phyloP scores from a whole-genome alignment of 2,329 filamentous ascomycete species.

The Aspergillus sp. region DNA sequence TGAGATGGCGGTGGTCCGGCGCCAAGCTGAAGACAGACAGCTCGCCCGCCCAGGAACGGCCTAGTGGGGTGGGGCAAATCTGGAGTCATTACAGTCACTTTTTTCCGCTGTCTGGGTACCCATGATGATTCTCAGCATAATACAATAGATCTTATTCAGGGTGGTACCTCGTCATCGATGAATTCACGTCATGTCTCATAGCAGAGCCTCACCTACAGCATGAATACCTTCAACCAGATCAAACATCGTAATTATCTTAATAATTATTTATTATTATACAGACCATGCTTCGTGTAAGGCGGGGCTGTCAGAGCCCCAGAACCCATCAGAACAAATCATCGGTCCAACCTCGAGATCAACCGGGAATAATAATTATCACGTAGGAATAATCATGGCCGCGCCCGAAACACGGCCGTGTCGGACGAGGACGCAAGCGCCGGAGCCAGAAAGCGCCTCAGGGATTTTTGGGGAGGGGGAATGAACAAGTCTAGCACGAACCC shows the following conservation, averaged over 20 bases:
- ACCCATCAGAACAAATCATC: not conserved
- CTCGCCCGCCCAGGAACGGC: conserved; percentile 25
- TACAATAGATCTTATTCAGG: too few species aligned
- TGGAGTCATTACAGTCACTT: conserved; percentile 28
- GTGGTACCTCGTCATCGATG: too few species aligned
- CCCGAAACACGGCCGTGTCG: conserved; percentile 22
- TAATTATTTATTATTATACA: too few species aligned
- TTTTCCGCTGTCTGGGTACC: conserved; percentile 19
- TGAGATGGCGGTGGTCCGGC: conserved; percentile 25
- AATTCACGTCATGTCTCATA: too few species aligned
- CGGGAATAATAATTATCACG: not conserved
- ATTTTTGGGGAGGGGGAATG: conserved; percentile 10
- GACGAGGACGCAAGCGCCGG: conserved; percentile 23
- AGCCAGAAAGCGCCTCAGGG: conserved; percentile 20
- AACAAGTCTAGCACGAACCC: conserved; percentile 25
- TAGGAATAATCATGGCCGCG: not conserved
- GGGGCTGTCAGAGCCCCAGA: too few species aligned
- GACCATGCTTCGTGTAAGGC: too few species aligned
- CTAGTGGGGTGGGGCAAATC: conserved; percentile 25
- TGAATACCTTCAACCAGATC: too few species aligned
- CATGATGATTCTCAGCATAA: too few species aligned
- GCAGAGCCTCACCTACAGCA: too few species aligned
- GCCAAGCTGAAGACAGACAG: conserved; percentile 24
- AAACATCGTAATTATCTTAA: too few species aligned
- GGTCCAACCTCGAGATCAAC: conserved; percentile 15